Percentiles rank a stretch among this genome's conserved stretches.
phyloP scores from a whole-genome alignment of 495 filamentous ascomycete species.

The Neurospora discreta region DNA sequence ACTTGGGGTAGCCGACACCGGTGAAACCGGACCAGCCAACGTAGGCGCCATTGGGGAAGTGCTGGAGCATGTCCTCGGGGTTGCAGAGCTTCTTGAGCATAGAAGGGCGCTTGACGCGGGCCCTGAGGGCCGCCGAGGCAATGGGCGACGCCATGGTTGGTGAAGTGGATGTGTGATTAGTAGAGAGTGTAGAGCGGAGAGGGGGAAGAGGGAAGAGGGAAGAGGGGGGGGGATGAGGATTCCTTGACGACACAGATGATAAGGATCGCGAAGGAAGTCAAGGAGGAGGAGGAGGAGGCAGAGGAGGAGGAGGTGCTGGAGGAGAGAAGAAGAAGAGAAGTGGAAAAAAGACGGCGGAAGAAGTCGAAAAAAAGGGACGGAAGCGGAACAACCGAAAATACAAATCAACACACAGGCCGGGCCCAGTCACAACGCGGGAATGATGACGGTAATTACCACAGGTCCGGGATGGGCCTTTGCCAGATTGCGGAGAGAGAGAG shows the following conservation, averaged over 20 bases:
- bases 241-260: not conserved
- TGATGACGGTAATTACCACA: not conserved
- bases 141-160: constrained; percentile 33
- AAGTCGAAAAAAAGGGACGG: not conserved
- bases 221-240: not conserved
- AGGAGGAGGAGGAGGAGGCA: not conserved
- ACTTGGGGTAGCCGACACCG: constrained; percentile 85
- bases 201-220: not conserved
- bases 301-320: not conserved
- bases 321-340: not conserved
- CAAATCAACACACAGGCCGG: not conserved
- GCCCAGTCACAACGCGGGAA: not conserved
- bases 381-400: not conserved
- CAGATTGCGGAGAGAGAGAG: not conserved
- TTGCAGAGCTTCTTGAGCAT: constrained; percentile 70
- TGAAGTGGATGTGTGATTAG: not conserved
- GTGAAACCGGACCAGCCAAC: constrained; percentile 90
- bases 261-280: not conserved
- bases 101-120: constrained; percentile 62
- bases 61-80: constrained; percentile 66
- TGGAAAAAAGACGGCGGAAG: not conserved
- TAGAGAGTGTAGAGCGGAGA: not conserved
- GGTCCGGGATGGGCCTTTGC: not conserved
- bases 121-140: constrained; percentile 64
- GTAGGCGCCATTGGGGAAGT: constrained; percentile 74